Conservation (phyloP, 495 filamentous ascomycete species). For the Podospora anserina region DNA sequence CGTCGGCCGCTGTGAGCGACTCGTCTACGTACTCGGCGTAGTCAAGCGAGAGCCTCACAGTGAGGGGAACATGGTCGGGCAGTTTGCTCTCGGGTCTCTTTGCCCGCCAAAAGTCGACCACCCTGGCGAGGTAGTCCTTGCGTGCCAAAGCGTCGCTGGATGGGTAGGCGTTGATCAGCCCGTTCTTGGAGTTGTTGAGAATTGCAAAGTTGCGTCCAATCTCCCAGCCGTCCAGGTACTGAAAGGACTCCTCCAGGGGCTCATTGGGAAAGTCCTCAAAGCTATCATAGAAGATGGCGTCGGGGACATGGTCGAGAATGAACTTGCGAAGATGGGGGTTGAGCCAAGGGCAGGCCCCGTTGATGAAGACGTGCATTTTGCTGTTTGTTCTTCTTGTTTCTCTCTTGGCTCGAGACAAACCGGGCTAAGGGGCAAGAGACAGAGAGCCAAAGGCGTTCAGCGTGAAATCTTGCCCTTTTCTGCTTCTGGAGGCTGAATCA, state of each 20-base stretch:
- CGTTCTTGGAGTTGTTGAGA: conserved; percentile 17
- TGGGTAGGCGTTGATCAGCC: conserved; percentile 29
- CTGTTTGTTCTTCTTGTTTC: background rate
- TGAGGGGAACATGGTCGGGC: conserved; percentile 53
- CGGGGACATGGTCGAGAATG: conserved; percentile 21
- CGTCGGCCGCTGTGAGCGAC: conserved; percentile 67
- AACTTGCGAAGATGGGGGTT: conserved; percentile 23
- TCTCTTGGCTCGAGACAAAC: background rate
- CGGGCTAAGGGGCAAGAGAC: background rate
- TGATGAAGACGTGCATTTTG: conserved; percentile 24
- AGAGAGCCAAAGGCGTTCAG: background rate
- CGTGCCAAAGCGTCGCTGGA: conserved; percentile 28
- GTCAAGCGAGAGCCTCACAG: conserved; percentile 72
- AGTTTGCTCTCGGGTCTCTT: conserved; percentile 64
- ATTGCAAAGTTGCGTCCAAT: conserved; percentile 24
- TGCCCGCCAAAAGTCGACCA: conserved; percentile 32
- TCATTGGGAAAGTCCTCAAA: conserved; percentile 20
- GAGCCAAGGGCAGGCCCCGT: conserved; percentile 21
- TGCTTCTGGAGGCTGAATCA: conserved; percentile 9
- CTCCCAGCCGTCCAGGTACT: conserved; percentile 26
- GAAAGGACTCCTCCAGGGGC: conserved; percentile 14
- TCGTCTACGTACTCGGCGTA: conserved; percentile 81
- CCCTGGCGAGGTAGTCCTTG: conserved; percentile 24
- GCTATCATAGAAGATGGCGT: conserved; percentile 18
- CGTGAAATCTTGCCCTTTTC: conserved; percentile 14